These are phyloP conservation scores for Spergularia bocconei DNA, from an alignment of 148 eudicot genomes.

Conservation along the genomic window DNA sequence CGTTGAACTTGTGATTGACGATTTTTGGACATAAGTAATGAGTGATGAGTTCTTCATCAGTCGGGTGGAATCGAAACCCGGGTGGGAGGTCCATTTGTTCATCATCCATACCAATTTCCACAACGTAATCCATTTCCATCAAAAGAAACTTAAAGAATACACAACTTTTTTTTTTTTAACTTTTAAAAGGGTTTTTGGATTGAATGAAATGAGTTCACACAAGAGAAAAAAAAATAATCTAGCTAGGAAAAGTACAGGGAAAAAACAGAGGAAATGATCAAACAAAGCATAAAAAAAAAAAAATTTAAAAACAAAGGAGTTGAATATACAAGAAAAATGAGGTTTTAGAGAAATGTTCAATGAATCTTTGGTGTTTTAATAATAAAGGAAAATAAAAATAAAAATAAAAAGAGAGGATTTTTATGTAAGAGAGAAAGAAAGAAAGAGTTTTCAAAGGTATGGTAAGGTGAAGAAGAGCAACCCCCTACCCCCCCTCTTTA, in stretches of 20 bases:
- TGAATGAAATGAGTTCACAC: too few species aligned
- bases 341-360: constrained; percentile 15
- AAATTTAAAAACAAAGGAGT: neutral
- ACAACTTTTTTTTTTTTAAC: too few species aligned
- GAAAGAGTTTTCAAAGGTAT: too few species aligned
- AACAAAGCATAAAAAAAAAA: neutral
- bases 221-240: too few species aligned
- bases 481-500: constrained; percentile 13
- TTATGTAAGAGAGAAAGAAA: constrained; percentile 6
- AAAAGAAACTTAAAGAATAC: too few species aligned
- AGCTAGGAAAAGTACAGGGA: neutral
- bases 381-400: neutral
- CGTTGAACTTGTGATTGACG: constrained; percentile 36
- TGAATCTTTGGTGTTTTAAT: constrained; percentile 4
- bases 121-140: neutral
- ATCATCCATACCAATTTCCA: constrained; percentile 27
- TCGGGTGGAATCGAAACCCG: constrained; percentile 88
- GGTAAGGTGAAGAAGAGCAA: too few species aligned
- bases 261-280: neutral
- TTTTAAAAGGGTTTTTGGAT: too few species aligned
- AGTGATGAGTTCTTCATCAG: constrained; percentile 87
- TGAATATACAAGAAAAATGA: neutral
- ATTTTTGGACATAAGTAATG: constrained; percentile 64
- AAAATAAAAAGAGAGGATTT: constrained; percentile 3
- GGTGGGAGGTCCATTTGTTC: constrained; percentile 79